phyloP scores from a whole-genome alignment of 129 eudicot genomes.

The Deinandra increscens region DNA sequence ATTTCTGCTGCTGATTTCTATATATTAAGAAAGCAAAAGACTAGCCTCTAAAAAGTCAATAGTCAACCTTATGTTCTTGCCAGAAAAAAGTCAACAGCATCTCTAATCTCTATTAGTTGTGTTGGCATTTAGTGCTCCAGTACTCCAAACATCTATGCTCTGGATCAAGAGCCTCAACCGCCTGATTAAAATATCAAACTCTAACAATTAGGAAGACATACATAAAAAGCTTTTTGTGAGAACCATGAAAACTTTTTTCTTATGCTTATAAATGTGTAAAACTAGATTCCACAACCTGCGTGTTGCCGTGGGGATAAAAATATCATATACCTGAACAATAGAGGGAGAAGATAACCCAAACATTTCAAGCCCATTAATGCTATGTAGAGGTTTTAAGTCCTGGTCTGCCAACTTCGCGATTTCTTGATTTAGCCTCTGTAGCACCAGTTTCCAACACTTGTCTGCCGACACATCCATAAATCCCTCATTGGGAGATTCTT shows the following conservation, averaged over 20 bases:
- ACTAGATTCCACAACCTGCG: too few relatives aligned
- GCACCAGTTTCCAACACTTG: constrained; percentile 63
- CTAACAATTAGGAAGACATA: too few relatives aligned
- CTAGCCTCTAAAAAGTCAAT: constrained; percentile 30
- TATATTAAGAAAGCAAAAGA: constrained; percentile 15
- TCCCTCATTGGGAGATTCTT: constrained; percentile 50
- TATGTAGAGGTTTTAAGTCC: constrained; percentile 31
- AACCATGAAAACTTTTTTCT: too few relatives aligned
- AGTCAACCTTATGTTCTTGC: constrained; percentile 23
- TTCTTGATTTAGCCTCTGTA: constrained; percentile 47
- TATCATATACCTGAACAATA: constrained; percentile 47
- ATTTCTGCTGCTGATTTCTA: constrained; percentile 29
- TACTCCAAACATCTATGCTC: constrained; percentile 47
- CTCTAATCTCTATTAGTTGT: constrained; percentile 21
- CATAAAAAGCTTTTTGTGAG: too few relatives aligned
- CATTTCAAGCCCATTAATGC: constrained; percentile 61
- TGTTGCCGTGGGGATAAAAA: too few relatives aligned
- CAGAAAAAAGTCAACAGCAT: constrained; percentile 2
- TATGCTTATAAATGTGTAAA: too few relatives aligned
- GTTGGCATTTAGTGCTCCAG: constrained; percentile 40
- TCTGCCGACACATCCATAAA: constrained; percentile 48
- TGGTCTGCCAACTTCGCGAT: constrained; percentile 27
- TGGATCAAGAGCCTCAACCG: constrained; percentile 50
- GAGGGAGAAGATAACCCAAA: constrained; percentile 58
- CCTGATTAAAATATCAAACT: constrained; percentile 32